Base-by-base conservation (phyloP, 257 asterid species). In the Fraxinus excelsior region DNA sequence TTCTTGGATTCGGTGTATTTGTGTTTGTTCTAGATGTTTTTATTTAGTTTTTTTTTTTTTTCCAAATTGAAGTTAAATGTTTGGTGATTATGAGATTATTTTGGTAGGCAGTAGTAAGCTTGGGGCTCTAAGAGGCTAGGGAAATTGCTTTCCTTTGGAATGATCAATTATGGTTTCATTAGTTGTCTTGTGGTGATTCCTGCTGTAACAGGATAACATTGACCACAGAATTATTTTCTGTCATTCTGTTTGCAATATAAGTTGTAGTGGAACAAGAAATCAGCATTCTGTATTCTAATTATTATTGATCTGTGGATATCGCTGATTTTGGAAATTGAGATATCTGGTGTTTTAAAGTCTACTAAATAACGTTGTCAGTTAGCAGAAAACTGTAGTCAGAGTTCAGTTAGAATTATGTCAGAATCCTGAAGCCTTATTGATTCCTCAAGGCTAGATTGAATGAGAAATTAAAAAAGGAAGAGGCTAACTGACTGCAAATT, bases 161-260 rank as follows among this genome's bases (percentile, higher is more conserved):
- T 53, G 77, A 68, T 78, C 7, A 51, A 53, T 74, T 60, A 44
- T 19, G 67, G n/a, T 25, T 67, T 14, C 73, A 29, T 38, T 56
- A 25, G 68, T 79, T 19, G 3, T 26, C 11, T 4, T 11, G 19
- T 1, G 44, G 44, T 40, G 71, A 66, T 42, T 80, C 69, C 78
- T 77, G 29, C 32, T 9, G 40, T 18, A 26, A 19, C 64, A 7
- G 69, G 51, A 73, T 73, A 49, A 38, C 53, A 19, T 66, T 46
- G 75, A 14, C 40, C 73, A 13, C 34, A 69, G 37, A 32, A 71
- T 65, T 29, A 74, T 74, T 46, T 28, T 71, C 19, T 51, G 44
- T 38, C 26, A 35, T 21, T 53, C 64, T 5, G 3, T 9, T n/a
- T n/a, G 25, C 65, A 56, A 56, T n/a, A 6, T 56, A 56, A 16